A percentile compares a stretch with the other conserved stretches of the same genome.
Evolutionary conservation across 257 asterid species (phyloP).

Genomic region (Eucommia ulmoides): DNA sequence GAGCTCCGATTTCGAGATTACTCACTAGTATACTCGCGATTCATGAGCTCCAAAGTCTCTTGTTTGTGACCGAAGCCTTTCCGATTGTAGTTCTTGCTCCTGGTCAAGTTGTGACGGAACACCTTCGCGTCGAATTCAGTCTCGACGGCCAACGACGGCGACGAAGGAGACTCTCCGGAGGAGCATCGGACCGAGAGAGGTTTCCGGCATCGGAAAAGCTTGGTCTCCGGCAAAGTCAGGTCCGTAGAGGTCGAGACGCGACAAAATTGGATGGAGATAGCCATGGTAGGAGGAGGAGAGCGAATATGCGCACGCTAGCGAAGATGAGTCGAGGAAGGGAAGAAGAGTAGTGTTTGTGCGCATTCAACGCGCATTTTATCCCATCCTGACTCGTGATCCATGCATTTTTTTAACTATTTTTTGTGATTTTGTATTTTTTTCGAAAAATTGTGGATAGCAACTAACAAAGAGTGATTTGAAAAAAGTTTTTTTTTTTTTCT

Average conservation of each 20-base stretch:
- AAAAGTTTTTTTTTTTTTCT: no score
- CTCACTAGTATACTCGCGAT: conserved; percentile 78
- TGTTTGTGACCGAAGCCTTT: conserved; percentile 77
- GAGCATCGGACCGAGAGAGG: conserved; percentile 56
- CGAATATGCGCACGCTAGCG: conserved; percentile 23
- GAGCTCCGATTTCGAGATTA: not conserved
- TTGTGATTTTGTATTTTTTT: not conserved
- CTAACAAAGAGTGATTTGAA: no score
- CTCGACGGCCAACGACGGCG: conserved; percentile 25
- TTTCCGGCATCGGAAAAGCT: conserved; percentile 27
- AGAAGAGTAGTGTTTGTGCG: not conserved
- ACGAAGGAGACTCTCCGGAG: conserved; percentile 39
- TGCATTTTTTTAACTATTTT: conserved; percentile 2
- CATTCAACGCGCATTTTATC: not conserved
- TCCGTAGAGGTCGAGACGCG: conserved; percentile 34
- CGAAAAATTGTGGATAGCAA: no score
- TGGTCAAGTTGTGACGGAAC: conserved; percentile 71
- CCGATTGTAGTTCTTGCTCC: conserved; percentile 86
- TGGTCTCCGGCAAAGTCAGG: conserved; percentile 49
- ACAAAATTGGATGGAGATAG: conserved; percentile 65
- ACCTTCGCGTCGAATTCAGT: conserved; percentile 70
- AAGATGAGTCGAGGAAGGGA: not conserved
- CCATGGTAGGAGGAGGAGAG: conserved; percentile 27
- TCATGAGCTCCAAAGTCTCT: conserved; percentile 71
- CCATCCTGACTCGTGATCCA: conserved; percentile 9